Evolutionary conservation across 2,329 filamentous ascomycete genomes (phyloP), one percentile per base, ranked within the genome.

Genomic region (Fusarium redolens): DNA sequence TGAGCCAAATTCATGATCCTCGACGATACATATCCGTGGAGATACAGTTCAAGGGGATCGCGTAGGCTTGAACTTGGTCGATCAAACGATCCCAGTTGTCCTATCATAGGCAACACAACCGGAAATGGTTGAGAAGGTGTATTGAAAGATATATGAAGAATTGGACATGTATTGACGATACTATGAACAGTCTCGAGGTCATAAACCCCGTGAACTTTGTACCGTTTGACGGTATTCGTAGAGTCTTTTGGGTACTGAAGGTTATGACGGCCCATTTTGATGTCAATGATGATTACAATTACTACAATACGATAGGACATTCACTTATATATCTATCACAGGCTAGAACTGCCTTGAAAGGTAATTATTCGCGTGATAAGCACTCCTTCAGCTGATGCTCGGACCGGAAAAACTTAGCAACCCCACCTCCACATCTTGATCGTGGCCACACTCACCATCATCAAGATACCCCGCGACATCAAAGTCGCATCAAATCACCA

Each of bases 11-110:
- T 92, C 86, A 96, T 92, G 37, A 97, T 85, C 4, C 95, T 91
- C 1, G 91, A 91, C 62, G 91, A 93, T 70, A 96, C 91, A 81
- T 96, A 97, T 78, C 94, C 94, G 80, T 97, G 95, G 5, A 97
- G 87, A 79, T 97, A 97, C 69, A 92, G 87, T 57, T 95, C 91
- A 4, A 94, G 84, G 0, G 92, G 90, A 65, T 94, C 91, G 47
- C 88, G 86, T n/a, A 88, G 80, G 50, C 86, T 85, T 18, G 89
- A 86, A 63, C 88, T 91, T 3, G 92, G 91, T 1, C 85, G 83
- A 4, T 86, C 85, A 79, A 91, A 96, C 17, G 91, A 93, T 5
- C 91, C 93, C 86, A 96, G 92, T 74, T 93, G 91, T 48, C 93
- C 94, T 75, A 97, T 93, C 93, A 97, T 96, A 55, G 94, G 94